Evolutionary conservation across 345 rosid species (phyloP), one percentile per base, ranked within the genome.

Genomic region (Arabidopsis suecica): DNA sequence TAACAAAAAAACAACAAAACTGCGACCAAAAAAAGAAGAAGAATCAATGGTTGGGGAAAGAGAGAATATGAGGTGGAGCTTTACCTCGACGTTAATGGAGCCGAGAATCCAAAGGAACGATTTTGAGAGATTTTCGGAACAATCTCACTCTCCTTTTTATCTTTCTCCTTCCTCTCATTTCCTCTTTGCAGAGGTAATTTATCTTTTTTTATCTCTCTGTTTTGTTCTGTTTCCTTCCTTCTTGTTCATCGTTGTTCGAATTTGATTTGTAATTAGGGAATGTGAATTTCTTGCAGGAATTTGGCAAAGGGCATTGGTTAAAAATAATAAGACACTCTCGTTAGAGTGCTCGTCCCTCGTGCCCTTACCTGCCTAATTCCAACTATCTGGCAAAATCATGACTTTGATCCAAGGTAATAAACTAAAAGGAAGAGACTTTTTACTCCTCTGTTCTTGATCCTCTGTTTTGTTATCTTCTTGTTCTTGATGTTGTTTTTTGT

Each of bases 161-260:
- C 62, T 72, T 65, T 69, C 65, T 54, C 54, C 60, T 32, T 20
- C 50, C 60, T 61, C 79, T 73, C 70, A 71, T 61, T 65, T 51
- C 57, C 82, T 64, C 68, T 84, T 77, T 69, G 81, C 87, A 79
- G 86, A 86, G 96, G 96, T 76, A 65, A 48, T 14, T 49, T 2
- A 0, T 48, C 4, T 37, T 33, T 9, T 5, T 8, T 13, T 20
- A 7, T 58, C n/a, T 9, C 47, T 33, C 4, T 22, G 1, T 34
- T 20, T 20, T 37, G 23, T 38, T 65, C 7, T 20, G 38, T 22
- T 11, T 5, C 28, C 32, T 68, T 42, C 9, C 20, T 71, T n/a
- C 53, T 30, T 28, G 53, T 50, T 71, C 49, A 11, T 66, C 61
- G 44, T 71, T 2, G 34, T 23, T 28, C 2, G 59, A 11, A 51